Evolutionary conservation across 768 basidiomycete species (phyloP).

Genomic region (Multifurca ochricompacta): DNA sequence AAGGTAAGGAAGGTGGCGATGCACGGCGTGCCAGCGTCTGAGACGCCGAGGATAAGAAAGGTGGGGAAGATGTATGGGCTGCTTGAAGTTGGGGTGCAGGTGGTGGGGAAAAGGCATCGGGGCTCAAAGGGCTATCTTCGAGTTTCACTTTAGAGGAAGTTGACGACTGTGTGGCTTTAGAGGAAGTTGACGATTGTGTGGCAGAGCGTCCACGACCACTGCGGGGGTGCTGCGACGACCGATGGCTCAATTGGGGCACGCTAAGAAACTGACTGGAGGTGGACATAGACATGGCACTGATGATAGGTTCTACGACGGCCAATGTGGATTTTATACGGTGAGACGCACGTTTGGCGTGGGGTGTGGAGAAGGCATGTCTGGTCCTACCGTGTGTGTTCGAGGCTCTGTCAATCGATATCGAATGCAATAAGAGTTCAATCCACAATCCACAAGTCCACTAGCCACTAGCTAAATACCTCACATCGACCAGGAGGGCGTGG

Average conservation of each 20-base stretch:
- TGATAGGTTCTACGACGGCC: neutral
- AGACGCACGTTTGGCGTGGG: slow-evolving; percentile 1
- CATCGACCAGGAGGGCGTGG: too few relatives aligned
- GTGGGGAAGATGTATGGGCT: neutral
- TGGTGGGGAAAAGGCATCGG: neutral
- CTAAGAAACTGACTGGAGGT: slow-evolving; percentile 13
- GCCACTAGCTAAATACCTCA: too few relatives aligned
- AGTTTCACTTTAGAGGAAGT: slow-evolving; percentile 14
- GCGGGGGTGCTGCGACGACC: slow-evolving; percentile 7
- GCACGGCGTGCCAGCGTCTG: too few relatives aligned
- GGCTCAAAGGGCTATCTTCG: slow-evolving; percentile 15
- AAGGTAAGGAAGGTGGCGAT: neutral
- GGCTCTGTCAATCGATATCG: neutral
- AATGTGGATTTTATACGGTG: slow-evolving; percentile 10
- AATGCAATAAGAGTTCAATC: neutral
- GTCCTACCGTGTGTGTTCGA: neutral
- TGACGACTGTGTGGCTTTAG: too few relatives aligned
- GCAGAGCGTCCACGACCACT: neutral
- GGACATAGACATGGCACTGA: neutral
- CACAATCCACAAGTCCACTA: too few relatives aligned
- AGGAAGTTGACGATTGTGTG: slow-evolving; percentile 4
- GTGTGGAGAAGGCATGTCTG: slow-evolving; percentile 15
- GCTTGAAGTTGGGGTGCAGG: neutral
- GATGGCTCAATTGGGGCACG: slow-evolving; percentile 1
- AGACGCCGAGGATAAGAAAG: neutral